Evolutionary conservation across 225 moss, liverwort and hornwort species (phyloP), one percentile per base, ranked within the genome.

Genomic region (Takakia lepidozioides): DNA sequence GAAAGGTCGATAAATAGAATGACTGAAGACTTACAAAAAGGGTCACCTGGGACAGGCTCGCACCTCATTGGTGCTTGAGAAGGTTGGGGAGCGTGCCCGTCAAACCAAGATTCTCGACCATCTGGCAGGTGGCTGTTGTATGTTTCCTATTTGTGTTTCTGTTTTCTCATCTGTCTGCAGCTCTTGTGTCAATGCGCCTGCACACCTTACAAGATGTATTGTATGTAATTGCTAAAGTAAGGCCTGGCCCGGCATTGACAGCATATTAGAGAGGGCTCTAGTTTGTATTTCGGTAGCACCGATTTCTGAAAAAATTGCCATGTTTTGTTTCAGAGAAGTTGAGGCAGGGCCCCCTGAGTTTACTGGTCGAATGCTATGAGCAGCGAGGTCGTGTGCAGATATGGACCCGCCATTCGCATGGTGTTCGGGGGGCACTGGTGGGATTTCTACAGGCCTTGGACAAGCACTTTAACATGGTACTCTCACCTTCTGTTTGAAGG

Each of bases 401-500:
- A 46, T 83, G 83, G 83, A 83, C 78, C 30, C 83, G 83, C 32
- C 83, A 83, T 47, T 60, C 78, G 19, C 73, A 74, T 56, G 83
- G 83, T 57, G 61, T 78, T 38, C 78, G 83, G 42, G 83, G 83
- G 41, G 67, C 70, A 14, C 67, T 83, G 70, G 74, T 74, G 52
- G 83, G 83, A 19, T 83, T 74, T 63, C 57, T 83, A 41, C 74
- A 67, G 58, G 83, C 83, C 27, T 14, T 83, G 56, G 83, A 83
- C 68, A 83, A 83, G 37, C 83, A 83, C 67, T 74, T 83, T 59
- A 83, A 83, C 61, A 62, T 83, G 78, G 83, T 83, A 74, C 27
- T 49, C 59, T 28, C 62, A 54, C 55, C 51, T 56, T 64, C 63
- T 61, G 28, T 60, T 27, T 61, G 40, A 74, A 69, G 66, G 69